These are phyloP conservation scores for Coniochaeta sp. DNA, from an alignment of 2,329 filamentous ascomycete species.

Conservation along the genomic window DNA sequence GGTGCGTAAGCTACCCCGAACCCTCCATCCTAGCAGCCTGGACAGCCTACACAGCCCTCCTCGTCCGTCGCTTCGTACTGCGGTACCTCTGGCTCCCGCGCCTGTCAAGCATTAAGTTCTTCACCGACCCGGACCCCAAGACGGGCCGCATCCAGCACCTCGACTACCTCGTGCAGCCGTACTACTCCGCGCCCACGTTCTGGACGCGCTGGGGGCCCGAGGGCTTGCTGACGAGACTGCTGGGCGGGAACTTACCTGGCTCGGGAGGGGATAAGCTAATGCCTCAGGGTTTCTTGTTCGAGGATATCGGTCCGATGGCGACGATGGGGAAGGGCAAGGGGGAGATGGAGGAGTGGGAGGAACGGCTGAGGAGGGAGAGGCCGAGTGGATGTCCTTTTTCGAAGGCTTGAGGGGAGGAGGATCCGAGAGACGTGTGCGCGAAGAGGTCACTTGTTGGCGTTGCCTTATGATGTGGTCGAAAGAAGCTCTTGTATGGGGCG, in stretches of 20 bases:
- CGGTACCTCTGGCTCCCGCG: slow-evolving; percentile 56
- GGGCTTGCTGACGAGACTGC: slow-evolving; percentile 38
- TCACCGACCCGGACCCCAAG: slow-evolving; percentile 42
- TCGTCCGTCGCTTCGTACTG: slow-evolving; percentile 45
- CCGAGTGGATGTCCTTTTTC: slow-evolving; percentile 41
- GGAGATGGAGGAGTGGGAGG: slow-evolving; percentile 33
- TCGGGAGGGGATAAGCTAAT: slow-evolving; percentile 27
- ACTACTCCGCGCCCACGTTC: slow-evolving; percentile 53
- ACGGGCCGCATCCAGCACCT: slow-evolving; percentile 43
- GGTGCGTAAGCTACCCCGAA: slow-evolving; percentile 34
- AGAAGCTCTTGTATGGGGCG: too few species aligned
- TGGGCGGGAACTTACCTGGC: slow-evolving; percentile 40
- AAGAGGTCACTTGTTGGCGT: too few species aligned
- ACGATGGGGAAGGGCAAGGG: slow-evolving; percentile 45
- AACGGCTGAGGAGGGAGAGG: slow-evolving; percentile 26
- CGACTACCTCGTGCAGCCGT: slow-evolving; percentile 56
- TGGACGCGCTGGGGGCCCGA: slow-evolving; percentile 57
- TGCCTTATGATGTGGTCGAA: too few species aligned
- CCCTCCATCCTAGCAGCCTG: slow-evolving; percentile 28
- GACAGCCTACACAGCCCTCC: slow-evolving; percentile 40
- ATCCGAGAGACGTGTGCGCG: too few species aligned
- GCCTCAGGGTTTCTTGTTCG: slow-evolving; percentile 44
- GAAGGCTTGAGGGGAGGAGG: background rate
- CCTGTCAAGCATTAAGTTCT: slow-evolving; percentile 26
- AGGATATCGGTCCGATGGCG: slow-evolving; percentile 55